These are phyloP conservation scores for Styphnolobium japonicum DNA, from an alignment of 306 rosid genomes.

Conservation along the genomic window DNA sequence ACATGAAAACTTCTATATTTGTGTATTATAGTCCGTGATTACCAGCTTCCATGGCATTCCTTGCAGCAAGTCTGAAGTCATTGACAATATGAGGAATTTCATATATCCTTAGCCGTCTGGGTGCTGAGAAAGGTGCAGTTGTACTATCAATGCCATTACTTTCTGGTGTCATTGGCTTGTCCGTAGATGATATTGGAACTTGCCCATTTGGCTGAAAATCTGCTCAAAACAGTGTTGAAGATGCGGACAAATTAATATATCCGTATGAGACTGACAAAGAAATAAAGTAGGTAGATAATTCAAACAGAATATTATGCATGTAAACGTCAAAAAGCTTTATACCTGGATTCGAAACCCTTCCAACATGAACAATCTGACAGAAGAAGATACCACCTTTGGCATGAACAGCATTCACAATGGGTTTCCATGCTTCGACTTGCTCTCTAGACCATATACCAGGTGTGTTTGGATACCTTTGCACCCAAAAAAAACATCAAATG, in stretches of 20 bases:
- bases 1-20: neutral
- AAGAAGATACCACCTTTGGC: constrained; percentile 51
- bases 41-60: constrained; percentile 61
- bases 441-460: constrained; percentile 55
- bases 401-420: constrained; percentile 47
- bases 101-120: constrained; percentile 31
- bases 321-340: neutral
- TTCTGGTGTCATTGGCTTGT: constrained; percentile 29
- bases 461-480: constrained; percentile 20
- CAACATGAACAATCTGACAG: constrained; percentile 44
- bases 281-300: neutral
- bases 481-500: neutral
- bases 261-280: neutral
- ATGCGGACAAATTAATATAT: neutral
- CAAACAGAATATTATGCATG: neutral
- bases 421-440: constrained; percentile 54
- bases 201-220: constrained; percentile 48
- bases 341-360: constrained; percentile 44
- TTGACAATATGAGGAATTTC: constrained; percentile 45
- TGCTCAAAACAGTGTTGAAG: neutral
- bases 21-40: neutral
- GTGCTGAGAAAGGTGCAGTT: constrained; percentile 28
- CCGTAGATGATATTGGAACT: constrained; percentile 42
- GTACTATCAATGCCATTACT: neutral
- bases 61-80: constrained; percentile 45